Evolutionary conservation across 2,329 filamentous ascomycete genomes (phyloP).

Genomic region (Ophiostoma australiae): DNA sequence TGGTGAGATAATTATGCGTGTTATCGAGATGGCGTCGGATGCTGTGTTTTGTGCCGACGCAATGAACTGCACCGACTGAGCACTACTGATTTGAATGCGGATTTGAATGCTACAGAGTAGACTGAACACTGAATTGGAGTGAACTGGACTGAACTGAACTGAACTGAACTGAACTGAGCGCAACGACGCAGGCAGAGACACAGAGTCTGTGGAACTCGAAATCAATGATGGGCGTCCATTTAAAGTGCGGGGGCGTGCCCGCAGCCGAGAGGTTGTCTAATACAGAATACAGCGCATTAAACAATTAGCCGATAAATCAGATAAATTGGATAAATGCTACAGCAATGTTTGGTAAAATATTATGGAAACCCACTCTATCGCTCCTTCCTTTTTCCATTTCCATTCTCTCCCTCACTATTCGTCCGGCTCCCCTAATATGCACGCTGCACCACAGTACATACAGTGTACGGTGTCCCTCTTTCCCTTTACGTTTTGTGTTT

Average conservation of each 20-base stretch:
- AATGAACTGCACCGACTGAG: not conserved
- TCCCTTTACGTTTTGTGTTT: not conserved
- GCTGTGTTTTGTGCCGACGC: not conserved
- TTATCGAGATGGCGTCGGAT: not conserved
- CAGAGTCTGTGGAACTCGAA: not conserved
- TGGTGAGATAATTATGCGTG: not conserved
- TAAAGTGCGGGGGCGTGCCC: slow-evolving; percentile 12
- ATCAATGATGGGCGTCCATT: slow-evolving; percentile 6
- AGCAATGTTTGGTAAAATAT: not conserved
- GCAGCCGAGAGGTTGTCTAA: not conserved
- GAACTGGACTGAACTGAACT: not conserved
- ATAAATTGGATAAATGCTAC: not conserved
- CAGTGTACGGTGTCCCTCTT: not conserved
- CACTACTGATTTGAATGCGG: not conserved
- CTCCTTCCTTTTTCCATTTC: slow-evolving; percentile 12
- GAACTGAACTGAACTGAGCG: not conserved
- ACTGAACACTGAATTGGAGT: not conserved
- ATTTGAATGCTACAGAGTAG: too few species aligned
- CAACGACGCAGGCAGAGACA: not conserved
- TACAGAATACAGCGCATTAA: not conserved
- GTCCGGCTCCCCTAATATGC: not conserved
- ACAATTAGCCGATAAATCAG: not conserved
- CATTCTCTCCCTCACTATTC: slow-evolving; percentile 2
- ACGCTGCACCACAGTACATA: too few species aligned
- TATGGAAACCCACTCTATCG: not conserved